Base-by-base conservation (phyloP, 2,329 filamentous ascomycete species). In the Cytospora mali region DNA sequence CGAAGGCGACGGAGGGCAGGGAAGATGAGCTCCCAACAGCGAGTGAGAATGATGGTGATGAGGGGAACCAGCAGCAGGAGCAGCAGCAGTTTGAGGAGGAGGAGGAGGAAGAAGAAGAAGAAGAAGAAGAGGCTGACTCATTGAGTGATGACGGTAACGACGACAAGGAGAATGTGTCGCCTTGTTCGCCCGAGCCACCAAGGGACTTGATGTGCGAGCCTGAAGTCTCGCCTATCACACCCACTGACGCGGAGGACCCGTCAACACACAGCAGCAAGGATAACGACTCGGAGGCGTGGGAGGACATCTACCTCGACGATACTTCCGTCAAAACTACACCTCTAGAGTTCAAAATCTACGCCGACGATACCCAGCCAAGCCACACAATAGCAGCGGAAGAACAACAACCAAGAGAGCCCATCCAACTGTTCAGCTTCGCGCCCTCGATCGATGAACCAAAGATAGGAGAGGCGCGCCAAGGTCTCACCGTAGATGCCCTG, bases 21-120 rank as follows among this genome's bases (percentile, higher is more conserved):
- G 14, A 35, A 25, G 21, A 5, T 49, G 6, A 39, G 33, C 3
- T 33, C 21, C 1, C 27, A n/a, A 16, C 31, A 25, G 28, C 55
- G 35, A 10, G 33, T 28, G 48, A 25, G 21, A 48, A 33, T 29
- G 31, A 35, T 21, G 18, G 10, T 6, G n/a, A 39, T 7, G 28
- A 4, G 39, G 21, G 25, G 31, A 27, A 13, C 14, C 18, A 23
- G 23, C 3, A 29, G 49, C 18, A 16, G 3, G 39, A 3, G 0
- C 29, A 11, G 31, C 49, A 51, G 16, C 13, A 29, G 28, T 16
- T 39, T 11, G 6, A 13, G 3, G 23, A 46, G 28, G n/a, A 39
- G 13, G 55, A 55, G 4, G 60, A 51, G 6, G 23, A 21, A 1
- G 56, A 58, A n/a, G 63, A 33, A 9, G 55, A 58, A 6, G 46